Base-by-base conservation (phyloP, 2,329 filamentous ascomycete genomes). In the Apiospora rasikravindrae region DNA sequence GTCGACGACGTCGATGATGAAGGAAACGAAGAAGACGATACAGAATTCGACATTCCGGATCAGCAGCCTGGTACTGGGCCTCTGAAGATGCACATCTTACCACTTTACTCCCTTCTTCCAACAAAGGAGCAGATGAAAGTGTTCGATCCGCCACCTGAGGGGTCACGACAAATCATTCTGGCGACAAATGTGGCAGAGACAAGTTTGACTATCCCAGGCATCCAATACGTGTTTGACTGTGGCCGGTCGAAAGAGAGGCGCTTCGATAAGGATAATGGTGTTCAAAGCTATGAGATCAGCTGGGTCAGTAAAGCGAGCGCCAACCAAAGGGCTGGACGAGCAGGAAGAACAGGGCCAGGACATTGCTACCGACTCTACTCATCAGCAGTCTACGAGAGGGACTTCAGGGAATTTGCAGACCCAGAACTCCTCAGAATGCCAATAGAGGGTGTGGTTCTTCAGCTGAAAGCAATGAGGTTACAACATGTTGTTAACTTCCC, bases 281-380 rank as follows among this genome's bases (percentile, higher is more conserved):
- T 99, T 0, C 96, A 99, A 81, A 98, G 93, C 79, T 99, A 98
- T 80, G 93, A 98, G 77, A 90, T 99, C 70, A 93, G 93, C 53
- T 99, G 96, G 94, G 97, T 98, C 80, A 98, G 95, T 84, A 98
- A 99, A 84, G 96, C 96, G 40, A 97, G 94, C 80, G 96, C 96
- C 10, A 93, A 92, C 75, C 96, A 99, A 82, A 90, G 96, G 80
- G 91, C 94, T 73, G 96, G 96, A 83, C 94, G 96, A 88, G 96
- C 96, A 72, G 96, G 97, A 74, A 92, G 96, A 86, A 99, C 96
- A 4, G 96, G 95, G 0, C 95, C 96, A 1, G 96, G 96, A 10
- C 97, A 99, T 82, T 98, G 96, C 83, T 99, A 98, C 84, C 88
- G 95, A 71, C 84, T 99, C 5, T 99, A 98, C 83, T 98, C 95